Conservation (phyloP, 768 basidiomycete genomes). For the Lactifluus rugatus region DNA sequence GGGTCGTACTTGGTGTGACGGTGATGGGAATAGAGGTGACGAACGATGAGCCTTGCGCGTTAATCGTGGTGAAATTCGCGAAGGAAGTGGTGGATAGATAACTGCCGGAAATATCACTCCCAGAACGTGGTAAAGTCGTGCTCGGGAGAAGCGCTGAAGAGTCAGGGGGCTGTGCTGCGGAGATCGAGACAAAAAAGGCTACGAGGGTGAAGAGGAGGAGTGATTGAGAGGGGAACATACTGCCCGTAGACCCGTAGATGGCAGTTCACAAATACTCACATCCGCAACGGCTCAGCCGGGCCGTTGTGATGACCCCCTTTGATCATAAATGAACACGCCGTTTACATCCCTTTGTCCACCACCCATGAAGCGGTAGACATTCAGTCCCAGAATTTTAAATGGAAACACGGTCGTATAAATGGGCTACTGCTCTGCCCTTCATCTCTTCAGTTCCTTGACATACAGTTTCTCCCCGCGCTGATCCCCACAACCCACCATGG, state of each 20-base stretch:
- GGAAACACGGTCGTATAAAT: not conserved
- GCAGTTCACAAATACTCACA: too few relatives aligned
- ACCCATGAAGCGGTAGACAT: not conserved
- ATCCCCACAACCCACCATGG: not conserved
- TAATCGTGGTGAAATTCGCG: slow-evolving; percentile 13
- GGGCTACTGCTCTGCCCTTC: not conserved
- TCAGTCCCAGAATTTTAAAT: not conserved
- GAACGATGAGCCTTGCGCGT: slow-evolving; percentile 14
- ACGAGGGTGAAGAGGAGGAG: not conserved
- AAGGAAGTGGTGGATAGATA: not conserved
- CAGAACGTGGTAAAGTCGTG: not conserved
- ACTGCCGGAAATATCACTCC: not conserved
- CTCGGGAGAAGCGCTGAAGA: not conserved
- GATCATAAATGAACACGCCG: not conserved
- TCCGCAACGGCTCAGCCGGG: not conserved
- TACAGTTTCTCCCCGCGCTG: not conserved
- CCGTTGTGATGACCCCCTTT: too few relatives aligned
- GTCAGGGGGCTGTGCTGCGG: not conserved
- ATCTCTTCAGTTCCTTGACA: not conserved
- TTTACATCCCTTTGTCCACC: not conserved
- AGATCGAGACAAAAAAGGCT: not conserved
- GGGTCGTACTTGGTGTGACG: not conserved
- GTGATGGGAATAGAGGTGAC: slow-evolving; percentile 18
- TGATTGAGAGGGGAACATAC: not conserved
- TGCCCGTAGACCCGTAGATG: too few relatives aligned